Percentiles rank a stretch among this genome's conserved stretches.
phyloP scores from a whole-genome alignment of 805 yeast genomes.

The Alloascoidea hylecoeti region DNA sequence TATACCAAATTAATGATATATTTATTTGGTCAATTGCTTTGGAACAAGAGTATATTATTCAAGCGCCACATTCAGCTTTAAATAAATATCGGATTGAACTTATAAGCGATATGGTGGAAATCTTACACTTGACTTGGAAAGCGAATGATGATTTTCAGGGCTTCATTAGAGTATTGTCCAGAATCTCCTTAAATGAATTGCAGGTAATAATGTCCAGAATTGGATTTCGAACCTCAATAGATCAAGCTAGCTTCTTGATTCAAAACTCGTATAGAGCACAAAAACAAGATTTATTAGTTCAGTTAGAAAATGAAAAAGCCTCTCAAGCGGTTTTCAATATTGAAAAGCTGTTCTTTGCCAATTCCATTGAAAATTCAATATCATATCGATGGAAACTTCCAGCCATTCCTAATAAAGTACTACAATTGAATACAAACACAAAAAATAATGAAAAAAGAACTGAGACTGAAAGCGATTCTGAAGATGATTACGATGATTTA shows the following conservation, averaged over 20 bases:
- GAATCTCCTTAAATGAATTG: background rate
- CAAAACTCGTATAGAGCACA: background rate
- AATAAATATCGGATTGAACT: background rate
- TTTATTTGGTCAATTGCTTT: background rate
- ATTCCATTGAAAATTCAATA: constrained; percentile 4
- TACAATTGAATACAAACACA: constrained; percentile 5
- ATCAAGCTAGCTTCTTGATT: background rate
- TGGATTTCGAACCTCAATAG: background rate
- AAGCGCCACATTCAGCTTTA: background rate
- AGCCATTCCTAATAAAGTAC: constrained; percentile 4
- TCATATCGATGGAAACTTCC: constrained; percentile 7
- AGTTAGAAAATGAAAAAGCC: background rate
- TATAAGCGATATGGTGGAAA: background rate
- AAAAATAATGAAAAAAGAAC: constrained; percentile 13
- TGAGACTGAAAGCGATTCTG: constrained; percentile 12
- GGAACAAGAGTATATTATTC: background rate
- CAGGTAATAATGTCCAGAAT: background rate
- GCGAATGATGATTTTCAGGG: background rate
- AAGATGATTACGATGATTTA: constrained; percentile 4
- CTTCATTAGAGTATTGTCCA: background rate
- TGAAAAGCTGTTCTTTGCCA: constrained; percentile 4
- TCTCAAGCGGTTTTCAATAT: background rate
- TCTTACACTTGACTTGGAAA: background rate
- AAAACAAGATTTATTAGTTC: background rate
- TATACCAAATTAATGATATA: background rate